phyloP scores from a whole-genome alignment of 2,329 filamentous ascomycete species.

The Plectosphaerella cucumerina region DNA sequence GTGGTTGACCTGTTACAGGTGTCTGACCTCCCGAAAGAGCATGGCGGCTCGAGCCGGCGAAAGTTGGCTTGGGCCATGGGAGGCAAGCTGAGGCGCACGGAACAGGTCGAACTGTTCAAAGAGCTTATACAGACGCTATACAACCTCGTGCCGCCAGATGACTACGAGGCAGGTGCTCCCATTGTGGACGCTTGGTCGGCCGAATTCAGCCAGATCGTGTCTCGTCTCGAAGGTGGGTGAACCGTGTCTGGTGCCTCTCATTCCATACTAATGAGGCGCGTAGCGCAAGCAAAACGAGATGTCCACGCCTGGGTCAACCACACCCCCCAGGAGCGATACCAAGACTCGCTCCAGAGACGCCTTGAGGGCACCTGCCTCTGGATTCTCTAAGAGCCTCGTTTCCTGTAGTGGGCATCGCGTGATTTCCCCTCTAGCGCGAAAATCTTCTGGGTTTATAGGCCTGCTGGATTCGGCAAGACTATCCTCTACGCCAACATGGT shows the following conservation, averaged over 20 bases:
- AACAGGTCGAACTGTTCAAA: constrained; percentile 6
- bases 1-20: background rate
- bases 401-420: constrained; percentile 15
- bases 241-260: too few relatives aligned
- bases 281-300: constrained; percentile 6
- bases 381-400: constrained; percentile 14
- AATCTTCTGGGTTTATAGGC: constrained; percentile 26
- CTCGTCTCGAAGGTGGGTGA: background rate
- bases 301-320: constrained; percentile 12
- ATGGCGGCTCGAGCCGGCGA: constrained; percentile 3
- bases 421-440: constrained; percentile 2
- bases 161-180: background rate
- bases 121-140: constrained; percentile 8
- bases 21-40: background rate
- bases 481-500: constrained; percentile 23
- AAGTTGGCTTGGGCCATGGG: constrained; percentile 10
- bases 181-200: background rate
- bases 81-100: constrained; percentile 6
- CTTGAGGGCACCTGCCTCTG: constrained; percentile 20
- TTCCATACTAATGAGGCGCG: background rate
- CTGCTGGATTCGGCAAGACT: constrained; percentile 28
- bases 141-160: constrained; percentile 4
- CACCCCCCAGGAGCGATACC: constrained; percentile 11
- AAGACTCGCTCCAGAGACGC: constrained; percentile 13
- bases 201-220: background rate